Conservation (phyloP, 2,329 filamentous ascomycete species). For the Exutisphaerella laricina region DNA sequence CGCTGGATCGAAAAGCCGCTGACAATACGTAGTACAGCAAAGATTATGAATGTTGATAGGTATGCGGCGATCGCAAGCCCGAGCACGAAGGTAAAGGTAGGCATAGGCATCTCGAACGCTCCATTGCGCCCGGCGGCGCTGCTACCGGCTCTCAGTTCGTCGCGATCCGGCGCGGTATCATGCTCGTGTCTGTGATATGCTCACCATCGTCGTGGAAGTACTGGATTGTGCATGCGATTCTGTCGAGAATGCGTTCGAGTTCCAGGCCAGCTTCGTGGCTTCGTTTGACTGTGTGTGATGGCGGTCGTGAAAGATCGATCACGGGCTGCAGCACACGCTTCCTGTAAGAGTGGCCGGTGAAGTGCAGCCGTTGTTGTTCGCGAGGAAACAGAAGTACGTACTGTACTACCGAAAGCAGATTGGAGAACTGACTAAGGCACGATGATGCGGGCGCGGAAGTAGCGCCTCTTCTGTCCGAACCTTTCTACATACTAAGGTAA, state of each 20-base stretch:
- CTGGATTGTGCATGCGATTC: not conserved
- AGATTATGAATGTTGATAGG: slow-evolving; percentile 84
- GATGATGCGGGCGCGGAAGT: too few species aligned
- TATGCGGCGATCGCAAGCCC: slow-evolving; percentile 82
- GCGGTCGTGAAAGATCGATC: too few species aligned
- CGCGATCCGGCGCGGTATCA: slow-evolving; percentile 2
- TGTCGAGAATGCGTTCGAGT: not conserved
- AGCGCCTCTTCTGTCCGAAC: too few species aligned
- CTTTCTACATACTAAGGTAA: too few species aligned
- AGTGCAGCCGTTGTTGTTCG: too few species aligned
- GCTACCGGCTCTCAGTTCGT: not conserved
- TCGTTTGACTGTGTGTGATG: too few species aligned
- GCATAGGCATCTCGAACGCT: slow-evolving; percentile 39
- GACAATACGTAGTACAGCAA: slow-evolving; percentile 84
- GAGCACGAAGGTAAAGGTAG: slow-evolving; percentile 64
- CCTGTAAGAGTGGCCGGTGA: too few species aligned
- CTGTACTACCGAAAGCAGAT: too few species aligned
- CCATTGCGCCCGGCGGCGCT: slow-evolving; percentile 17
- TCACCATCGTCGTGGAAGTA: not conserved
- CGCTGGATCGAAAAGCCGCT: slow-evolving; percentile 95
- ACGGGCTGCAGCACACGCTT: too few species aligned
- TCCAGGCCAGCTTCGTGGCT: too few species aligned
- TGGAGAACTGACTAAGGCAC: too few species aligned
- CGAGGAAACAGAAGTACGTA: too few species aligned
- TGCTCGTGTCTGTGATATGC: not conserved